Evolutionary conservation across 1,284 basidiomycete species (phyloP), one percentile per base, ranked within the genome.

Genomic region (Cutaneotrichosporon sp.): DNA sequence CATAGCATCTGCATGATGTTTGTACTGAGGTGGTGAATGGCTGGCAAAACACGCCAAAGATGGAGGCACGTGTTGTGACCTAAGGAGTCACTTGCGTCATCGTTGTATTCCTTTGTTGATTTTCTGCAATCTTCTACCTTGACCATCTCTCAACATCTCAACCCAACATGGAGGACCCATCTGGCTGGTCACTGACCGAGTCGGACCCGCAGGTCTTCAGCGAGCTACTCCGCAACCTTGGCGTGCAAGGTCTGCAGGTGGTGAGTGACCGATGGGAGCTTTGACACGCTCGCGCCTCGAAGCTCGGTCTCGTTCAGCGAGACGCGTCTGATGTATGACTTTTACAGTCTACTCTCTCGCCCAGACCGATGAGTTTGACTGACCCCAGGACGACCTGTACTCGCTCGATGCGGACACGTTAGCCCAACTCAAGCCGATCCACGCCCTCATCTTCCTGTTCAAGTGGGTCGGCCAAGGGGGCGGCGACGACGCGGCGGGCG

Each of bases 371-470:
- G 49, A 30, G 16, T 13, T 2, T 31, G 31, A 13, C 58, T 60
- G n/a, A 64, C 49, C 13, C 21, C 63, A 79, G 57, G 92, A 95
- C 75, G 92, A 93, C 78, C 83, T 97, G 13, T 95, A 92, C 77
- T 91, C 91, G 10, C 85, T 96, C 55, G 93, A 96, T 71, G 72
- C 87, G 0, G 86, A 86, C 21, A 85, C 88, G 10, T 82, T 96
- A 18, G 83, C 85, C 22, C 82, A 86, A 6, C 82, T 95, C 26
- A 85, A 90, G 73, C 92, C 92, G 51, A 82, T 96, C 6, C 89
- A 90, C 69, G 92, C 93, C 1, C 84, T 96, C 52, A 89, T 96
- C 69, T 96, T 97, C 78, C 84, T 97, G 61, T 97, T 97, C 85
- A 96, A 96, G 84, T 96, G 91, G 87, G 82, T 91, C 34, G 87